Evolutionary conservation across 2,329 filamentous ascomycete genomes (phyloP).

Genomic region (Annulohypoxylon truncatum): DNA sequence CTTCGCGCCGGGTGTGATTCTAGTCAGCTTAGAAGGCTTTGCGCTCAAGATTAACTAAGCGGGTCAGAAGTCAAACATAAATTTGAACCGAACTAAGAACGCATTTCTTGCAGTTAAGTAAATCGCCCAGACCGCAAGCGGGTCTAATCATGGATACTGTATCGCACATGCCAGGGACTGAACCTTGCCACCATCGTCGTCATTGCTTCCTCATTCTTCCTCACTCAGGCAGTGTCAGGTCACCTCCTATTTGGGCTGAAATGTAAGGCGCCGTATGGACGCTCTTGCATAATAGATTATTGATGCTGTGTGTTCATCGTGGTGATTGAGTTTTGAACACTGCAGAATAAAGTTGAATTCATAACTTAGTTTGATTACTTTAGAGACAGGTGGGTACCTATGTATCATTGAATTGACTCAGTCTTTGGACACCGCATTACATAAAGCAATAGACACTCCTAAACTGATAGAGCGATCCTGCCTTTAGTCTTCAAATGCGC

Average conservation of each 20-base stretch:
- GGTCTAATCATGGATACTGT: slow-evolving; percentile 1
- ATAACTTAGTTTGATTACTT: no score
- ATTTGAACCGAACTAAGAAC: not conserved
- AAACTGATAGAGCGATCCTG: no score
- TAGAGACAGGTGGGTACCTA: no score
- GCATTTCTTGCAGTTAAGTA: slow-evolving; percentile 25
- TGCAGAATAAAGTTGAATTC: no score
- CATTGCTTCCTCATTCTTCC: not conserved
- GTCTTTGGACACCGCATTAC: no score
- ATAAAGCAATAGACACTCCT: no score
- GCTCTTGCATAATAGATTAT: no score
- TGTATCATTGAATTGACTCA: no score
- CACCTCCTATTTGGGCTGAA: not conserved
- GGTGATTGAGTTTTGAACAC: not conserved
- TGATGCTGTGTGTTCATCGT: no score
- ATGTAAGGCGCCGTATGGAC: not conserved
- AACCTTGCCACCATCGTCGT: not conserved
- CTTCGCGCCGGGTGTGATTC: not conserved
- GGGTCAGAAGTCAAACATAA: slow-evolving; percentile 11
- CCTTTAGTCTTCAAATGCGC: no score
- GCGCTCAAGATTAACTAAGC: not conserved
- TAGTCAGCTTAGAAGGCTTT: not conserved
- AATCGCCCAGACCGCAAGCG: slow-evolving; percentile 12
- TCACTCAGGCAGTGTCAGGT: no score
- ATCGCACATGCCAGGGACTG: slow-evolving; percentile 14